phyloP scores from a whole-genome alignment of 2,329 filamentous ascomycete species.

The Xylaria sp. region DNA sequence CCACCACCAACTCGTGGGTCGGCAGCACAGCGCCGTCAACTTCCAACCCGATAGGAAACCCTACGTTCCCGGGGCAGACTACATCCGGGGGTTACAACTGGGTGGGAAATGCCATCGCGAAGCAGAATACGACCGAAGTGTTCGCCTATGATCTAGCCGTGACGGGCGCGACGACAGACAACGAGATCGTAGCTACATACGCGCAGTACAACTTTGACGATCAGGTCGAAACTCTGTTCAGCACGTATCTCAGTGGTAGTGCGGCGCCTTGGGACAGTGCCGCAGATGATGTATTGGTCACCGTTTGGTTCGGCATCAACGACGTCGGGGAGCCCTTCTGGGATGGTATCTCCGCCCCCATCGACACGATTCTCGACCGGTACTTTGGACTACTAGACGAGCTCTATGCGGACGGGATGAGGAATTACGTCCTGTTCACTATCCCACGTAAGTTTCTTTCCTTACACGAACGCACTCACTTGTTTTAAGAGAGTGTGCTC shows the following conservation, averaged over 20 bases:
- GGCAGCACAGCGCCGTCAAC: conserved; percentile 58
- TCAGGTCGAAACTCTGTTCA: conserved; percentile 43
- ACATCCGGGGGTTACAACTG: conserved; percentile 55
- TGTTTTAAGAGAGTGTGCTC: too few species aligned
- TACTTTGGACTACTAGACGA: conserved; percentile 39
- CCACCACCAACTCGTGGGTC: conserved; percentile 63
- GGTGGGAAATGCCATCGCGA: conserved; percentile 54
- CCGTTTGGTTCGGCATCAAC: conserved; percentile 50
- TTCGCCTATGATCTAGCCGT: conserved; percentile 58
- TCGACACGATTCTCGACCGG: conserved; percentile 34
- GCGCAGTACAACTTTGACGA: conserved; percentile 45
- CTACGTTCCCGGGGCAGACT: conserved; percentile 56
- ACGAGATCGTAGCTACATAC: conserved; percentile 53
- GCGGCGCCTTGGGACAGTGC: conserved; percentile 36
- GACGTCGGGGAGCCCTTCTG: conserved; percentile 50
- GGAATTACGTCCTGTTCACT: conserved; percentile 40
- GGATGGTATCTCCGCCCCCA: conserved; percentile 40
- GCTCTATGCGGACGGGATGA: conserved; percentile 37
- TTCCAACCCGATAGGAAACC: conserved; percentile 67
- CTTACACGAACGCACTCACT: neutral
- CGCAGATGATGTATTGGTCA: conserved; percentile 40
- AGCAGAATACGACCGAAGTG: conserved; percentile 52
- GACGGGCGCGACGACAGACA: conserved; percentile 58
- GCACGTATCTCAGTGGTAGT: conserved; percentile 33
- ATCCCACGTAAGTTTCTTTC: conserved; percentile 37